Percentiles rank a stretch among this genome's conserved stretches.
Evolutionary conservation across 768 basidiomycete species (phyloP).

Genomic region (Mycena rosella): DNA sequence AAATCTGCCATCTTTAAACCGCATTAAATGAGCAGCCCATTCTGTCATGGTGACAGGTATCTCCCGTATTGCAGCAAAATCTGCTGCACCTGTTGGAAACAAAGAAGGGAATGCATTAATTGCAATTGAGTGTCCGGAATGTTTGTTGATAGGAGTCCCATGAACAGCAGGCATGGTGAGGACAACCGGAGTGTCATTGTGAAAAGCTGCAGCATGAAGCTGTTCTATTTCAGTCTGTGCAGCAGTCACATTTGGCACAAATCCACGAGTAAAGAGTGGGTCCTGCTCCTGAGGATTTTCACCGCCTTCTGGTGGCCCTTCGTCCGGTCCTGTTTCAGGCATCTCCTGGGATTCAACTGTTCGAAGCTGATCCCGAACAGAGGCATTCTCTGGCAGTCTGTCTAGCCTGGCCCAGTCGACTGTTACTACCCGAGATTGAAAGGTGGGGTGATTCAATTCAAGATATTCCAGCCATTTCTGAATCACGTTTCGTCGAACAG

Average conservation of each 20-base stretch:
- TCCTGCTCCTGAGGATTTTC: conserved; percentile 3
- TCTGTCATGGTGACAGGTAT: conserved; percentile 34
- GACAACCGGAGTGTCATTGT: conserved; percentile 13
- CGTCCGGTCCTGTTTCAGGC: neutral
- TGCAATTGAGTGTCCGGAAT: conserved; percentile 17
- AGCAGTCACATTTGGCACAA: conserved; percentile 26
- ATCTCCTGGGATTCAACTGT: conserved; percentile 18
- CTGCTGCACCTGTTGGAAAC: conserved; percentile 39
- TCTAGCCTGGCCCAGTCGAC: conserved; percentile 3
- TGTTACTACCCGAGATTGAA: neutral
- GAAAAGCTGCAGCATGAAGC: conserved; percentile 31
- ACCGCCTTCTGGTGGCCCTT: conserved; percentile 13
- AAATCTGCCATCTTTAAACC: conserved; percentile 39
- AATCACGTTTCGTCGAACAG: conserved; percentile 1
- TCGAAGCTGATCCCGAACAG: conserved; percentile 1
- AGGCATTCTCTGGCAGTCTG: conserved; percentile 7
- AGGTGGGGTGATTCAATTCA: conserved; percentile 9
- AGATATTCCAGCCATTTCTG: conserved; percentile 20
- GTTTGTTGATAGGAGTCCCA: conserved; percentile 32
- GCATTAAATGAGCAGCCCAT: conserved; percentile 37
- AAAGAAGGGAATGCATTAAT: conserved; percentile 43
- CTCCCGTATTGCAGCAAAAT: conserved; percentile 26
- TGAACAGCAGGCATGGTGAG: conserved; percentile 29
- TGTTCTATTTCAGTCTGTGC: conserved; percentile 33
- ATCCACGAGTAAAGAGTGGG: conserved; percentile 17